phyloP scores from a whole-genome alignment of 2,329 filamentous ascomycete species.

The Dichotomopilus funicola region DNA sequence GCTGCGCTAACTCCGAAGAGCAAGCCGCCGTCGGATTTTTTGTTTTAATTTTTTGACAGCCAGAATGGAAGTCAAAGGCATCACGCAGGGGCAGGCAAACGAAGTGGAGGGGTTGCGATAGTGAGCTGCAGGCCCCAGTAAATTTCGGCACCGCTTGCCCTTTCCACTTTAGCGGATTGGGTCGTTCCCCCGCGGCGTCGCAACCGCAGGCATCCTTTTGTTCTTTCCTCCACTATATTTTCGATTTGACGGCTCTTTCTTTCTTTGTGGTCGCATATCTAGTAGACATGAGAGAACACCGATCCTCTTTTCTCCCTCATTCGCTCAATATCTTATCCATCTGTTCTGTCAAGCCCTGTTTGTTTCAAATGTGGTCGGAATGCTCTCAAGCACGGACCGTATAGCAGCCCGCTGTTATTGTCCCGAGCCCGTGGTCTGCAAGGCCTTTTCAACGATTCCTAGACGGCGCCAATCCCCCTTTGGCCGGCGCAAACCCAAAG shows the following conservation, averaged over 20 bases:
- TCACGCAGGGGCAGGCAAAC: not conserved
- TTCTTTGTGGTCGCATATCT: too few species aligned
- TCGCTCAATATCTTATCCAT: too few species aligned
- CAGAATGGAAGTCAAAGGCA: constrained; percentile 5
- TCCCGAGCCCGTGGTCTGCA: not conserved
- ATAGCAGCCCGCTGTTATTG: not conserved
- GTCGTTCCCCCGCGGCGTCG: not conserved
- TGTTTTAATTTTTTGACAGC: constrained; percentile 6
- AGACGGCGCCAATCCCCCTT: not conserved
- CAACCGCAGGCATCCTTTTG: not conserved
- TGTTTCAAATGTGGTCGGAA: not conserved
- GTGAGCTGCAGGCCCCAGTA: constrained; percentile 1
- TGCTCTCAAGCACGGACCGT: not conserved
- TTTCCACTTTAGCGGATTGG: not conserved
- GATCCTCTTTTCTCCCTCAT: too few species aligned
- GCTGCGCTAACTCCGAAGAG: constrained; percentile 2
- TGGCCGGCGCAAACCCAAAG: not conserved
- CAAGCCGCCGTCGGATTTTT: not conserved
- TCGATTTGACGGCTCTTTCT: too few species aligned
- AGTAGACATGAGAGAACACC: too few species aligned
- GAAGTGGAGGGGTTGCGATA: constrained; percentile 2
- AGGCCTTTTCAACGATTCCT: too few species aligned
- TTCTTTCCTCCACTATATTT: not conserved
- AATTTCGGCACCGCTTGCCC: constrained; percentile 3
- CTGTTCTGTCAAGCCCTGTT: too few species aligned